A percentile compares a stretch with the other conserved stretches of the same genome.
These are phyloP conservation scores for Spongispora temasekensis DNA, from an alignment of 1,284 basidiomycete genomes.

Conservation along the genomic window DNA sequence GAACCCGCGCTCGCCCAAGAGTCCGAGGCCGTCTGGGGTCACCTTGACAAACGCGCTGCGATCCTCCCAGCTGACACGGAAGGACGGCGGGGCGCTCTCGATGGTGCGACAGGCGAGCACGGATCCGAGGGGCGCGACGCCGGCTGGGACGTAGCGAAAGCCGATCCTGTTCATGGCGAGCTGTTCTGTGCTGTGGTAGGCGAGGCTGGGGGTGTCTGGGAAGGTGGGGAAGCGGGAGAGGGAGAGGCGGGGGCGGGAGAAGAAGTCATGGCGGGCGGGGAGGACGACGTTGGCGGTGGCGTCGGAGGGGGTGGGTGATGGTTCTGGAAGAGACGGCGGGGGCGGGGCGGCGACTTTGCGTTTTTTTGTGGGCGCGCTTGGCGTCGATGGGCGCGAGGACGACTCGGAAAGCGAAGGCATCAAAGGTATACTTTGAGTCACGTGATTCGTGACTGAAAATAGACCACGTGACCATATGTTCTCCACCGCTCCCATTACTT, in stretches of 20 bases:
- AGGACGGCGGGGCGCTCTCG: slow-evolving; percentile 67
- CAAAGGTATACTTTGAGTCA: slow-evolving; percentile 7
- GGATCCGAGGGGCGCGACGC: slow-evolving; percentile 63
- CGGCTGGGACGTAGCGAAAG: slow-evolving; percentile 82
- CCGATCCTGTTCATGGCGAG: slow-evolving; percentile 73
- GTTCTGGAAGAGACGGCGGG: slow-evolving; percentile 41
- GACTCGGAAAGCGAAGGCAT: slow-evolving; percentile 33
- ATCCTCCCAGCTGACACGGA: slow-evolving; percentile 86
- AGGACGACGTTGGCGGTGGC: slow-evolving; percentile 49
- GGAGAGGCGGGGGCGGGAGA: slow-evolving; percentile 62
- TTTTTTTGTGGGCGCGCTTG: slow-evolving; percentile 38
- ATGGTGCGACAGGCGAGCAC: slow-evolving; percentile 73
- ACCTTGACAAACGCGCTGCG: slow-evolving; percentile 79
- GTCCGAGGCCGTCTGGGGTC: slow-evolving; percentile 76
- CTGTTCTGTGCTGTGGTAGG: slow-evolving; percentile 66
- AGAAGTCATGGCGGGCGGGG: slow-evolving; percentile 62
- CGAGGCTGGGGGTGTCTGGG: slow-evolving; percentile 52
- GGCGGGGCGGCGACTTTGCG: slow-evolving; percentile 39
- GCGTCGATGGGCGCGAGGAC: slow-evolving; percentile 39
- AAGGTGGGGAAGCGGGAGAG: slow-evolving; percentile 74
- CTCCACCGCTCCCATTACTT: slow-evolving; percentile 2
- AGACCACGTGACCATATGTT: slow-evolving; percentile 15
- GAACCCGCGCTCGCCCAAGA: slow-evolving; percentile 88
- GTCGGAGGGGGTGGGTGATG: slow-evolving; percentile 48
- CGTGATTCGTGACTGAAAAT: slow-evolving; percentile 11